phyloP scores from a whole-genome alignment of 768 basidiomycete species.

The Sporobolomyces phaffii region DNA sequence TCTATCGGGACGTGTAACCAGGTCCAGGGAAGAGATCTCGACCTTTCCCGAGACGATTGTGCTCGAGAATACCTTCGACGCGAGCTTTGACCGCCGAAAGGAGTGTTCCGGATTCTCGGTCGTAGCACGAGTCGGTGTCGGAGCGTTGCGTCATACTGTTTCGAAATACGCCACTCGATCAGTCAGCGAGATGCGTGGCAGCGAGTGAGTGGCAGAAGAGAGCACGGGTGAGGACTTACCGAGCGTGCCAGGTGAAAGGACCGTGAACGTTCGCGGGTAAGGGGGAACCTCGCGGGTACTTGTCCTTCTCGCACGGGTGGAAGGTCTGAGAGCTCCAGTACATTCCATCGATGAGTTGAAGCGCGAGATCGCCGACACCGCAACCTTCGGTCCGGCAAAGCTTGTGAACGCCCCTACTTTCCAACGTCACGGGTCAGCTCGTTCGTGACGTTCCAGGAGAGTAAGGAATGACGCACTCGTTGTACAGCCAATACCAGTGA shows the following conservation, averaged over 20 bases:
- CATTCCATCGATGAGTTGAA: conserved; percentile 10
- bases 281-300: neutral
- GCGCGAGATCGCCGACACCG: neutral
- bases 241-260: conserved; percentile 10
- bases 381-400: neutral
- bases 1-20: neutral
- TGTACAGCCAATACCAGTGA: conserved; percentile 1
- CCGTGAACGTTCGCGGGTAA: neutral
- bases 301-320: neutral
- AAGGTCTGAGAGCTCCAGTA: neutral
- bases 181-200: neutral
- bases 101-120: neutral
- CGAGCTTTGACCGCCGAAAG: conserved; percentile 11
- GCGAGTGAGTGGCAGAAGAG: neutral
- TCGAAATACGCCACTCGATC: too few species aligned
- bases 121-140: neutral
- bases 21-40: conserved; percentile 12
- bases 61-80: neutral
- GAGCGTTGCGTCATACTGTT: conserved; percentile 3
- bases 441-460: too few species aligned
- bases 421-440: too few species aligned
- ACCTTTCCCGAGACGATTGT: conserved; percentile 1
- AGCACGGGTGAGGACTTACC: neutral
- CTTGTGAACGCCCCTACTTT: neutral
- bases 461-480: too few species aligned